phyloP scores from a whole-genome alignment of 495 filamentous ascomycete species.

The Hypoxylon subgilvum region DNA sequence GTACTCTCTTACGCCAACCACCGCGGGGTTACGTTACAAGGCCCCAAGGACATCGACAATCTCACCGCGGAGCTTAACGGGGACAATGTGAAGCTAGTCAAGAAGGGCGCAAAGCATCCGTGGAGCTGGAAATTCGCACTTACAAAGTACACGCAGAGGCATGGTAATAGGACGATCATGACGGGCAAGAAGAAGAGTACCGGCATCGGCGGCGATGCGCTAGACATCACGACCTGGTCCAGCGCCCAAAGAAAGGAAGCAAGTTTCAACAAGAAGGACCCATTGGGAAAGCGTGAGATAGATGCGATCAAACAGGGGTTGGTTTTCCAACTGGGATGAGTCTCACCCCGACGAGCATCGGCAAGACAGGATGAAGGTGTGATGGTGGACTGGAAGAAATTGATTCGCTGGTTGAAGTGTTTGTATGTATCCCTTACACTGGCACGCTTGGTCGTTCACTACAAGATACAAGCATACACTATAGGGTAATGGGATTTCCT shows the following conservation, averaged over 20 bases:
- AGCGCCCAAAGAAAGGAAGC: slow-evolving; percentile 37
- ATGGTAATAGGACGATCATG: not conserved
- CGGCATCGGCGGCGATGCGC: slow-evolving; percentile 43
- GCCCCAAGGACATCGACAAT: slow-evolving; percentile 40
- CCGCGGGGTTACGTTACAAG: slow-evolving; percentile 35
- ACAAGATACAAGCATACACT: too few species aligned
- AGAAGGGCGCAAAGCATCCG: slow-evolving; percentile 32
- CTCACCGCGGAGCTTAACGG: slow-evolving; percentile 16
- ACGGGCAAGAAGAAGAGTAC: not conserved
- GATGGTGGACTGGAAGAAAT: too few species aligned
- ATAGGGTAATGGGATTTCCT: too few species aligned
- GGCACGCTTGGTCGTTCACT: too few species aligned
- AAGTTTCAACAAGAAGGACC: slow-evolving; percentile 40
- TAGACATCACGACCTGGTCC: slow-evolving; percentile 47
- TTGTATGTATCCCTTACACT: too few species aligned
- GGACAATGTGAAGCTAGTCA: slow-evolving; percentile 34
- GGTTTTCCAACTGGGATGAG: slow-evolving; percentile 29
- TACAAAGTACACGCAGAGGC: slow-evolving; percentile 16
- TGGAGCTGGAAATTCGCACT: slow-evolving; percentile 33
- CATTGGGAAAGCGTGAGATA: slow-evolving; percentile 36
- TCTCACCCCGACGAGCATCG: too few species aligned
- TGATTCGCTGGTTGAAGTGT: too few species aligned
- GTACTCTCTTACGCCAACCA: slow-evolving; percentile 40
- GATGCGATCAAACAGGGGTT: slow-evolving; percentile 42
- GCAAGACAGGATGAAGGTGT: too few species aligned